phyloP scores from a whole-genome alignment of 768 basidiomycete species.

The Lentinula lateritia region DNA sequence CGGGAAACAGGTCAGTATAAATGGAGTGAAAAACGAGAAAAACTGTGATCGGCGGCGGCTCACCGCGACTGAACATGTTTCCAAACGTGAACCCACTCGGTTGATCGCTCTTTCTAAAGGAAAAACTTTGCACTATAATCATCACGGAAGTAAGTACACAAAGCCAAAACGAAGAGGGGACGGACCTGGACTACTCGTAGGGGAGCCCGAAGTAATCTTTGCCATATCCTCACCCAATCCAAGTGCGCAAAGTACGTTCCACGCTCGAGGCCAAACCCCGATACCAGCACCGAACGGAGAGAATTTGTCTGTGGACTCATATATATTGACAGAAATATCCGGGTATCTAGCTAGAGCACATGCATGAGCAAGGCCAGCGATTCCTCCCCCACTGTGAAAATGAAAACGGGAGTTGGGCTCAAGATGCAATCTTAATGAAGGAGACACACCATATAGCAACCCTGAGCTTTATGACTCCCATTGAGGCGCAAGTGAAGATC shows the following conservation, averaged over 20 bases:
- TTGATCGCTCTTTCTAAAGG: constrained; percentile 28
- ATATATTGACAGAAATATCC: constrained; percentile 36
- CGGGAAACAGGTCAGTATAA: too few relatives aligned
- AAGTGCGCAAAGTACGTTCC: constrained; percentile 33
- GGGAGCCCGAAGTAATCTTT: constrained; percentile 15
- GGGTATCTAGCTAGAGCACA: constrained; percentile 23
- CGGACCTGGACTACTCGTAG: constrained; percentile 18
- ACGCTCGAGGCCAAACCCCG: constrained; percentile 33
- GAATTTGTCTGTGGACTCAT: constrained; percentile 36
- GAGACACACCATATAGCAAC: constrained; percentile 12
- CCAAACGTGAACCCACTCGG: constrained; percentile 22
- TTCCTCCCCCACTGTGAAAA: constrained; percentile 24
- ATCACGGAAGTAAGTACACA: constrained; percentile 7
- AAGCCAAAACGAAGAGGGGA: constrained; percentile 12
- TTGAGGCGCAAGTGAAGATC: background rate
- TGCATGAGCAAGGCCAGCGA: constrained; percentile 25
- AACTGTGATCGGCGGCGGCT: background rate
- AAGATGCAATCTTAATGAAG: background rate
- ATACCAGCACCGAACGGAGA: constrained; percentile 42
- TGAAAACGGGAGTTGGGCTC: background rate
- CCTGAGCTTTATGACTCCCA: constrained; percentile 4
- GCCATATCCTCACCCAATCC: constrained; percentile 32
- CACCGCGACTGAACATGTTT: constrained; percentile 19
- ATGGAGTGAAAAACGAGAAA: background rate
- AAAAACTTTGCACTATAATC: background rate